A percentile compares a stretch with the other conserved stretches of the same genome.
Conservation (phyloP, 2,329 filamentous ascomycete species). For the Achaetomium macrosporum region DNA sequence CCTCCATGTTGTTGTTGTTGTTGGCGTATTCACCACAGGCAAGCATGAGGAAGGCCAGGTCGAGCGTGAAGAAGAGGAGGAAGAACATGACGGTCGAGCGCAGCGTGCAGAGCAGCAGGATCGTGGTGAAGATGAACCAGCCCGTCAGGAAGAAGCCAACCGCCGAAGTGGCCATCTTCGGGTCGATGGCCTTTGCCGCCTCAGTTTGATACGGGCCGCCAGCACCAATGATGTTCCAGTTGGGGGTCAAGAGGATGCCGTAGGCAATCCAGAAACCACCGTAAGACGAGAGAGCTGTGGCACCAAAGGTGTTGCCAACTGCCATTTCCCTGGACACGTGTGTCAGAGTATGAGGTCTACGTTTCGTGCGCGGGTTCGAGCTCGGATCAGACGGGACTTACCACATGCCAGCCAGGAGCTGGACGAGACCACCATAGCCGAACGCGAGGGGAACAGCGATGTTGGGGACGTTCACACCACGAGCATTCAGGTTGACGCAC, state of each 20-base stretch:
- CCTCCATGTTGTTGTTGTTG: slow-evolving; percentile 44
- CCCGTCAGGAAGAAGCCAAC: slow-evolving; percentile 70
- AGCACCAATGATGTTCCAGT: slow-evolving; percentile 52
- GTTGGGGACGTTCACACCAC: slow-evolving; percentile 54
- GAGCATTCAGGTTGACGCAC: slow-evolving; percentile 63
- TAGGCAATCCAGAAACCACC: slow-evolving; percentile 80
- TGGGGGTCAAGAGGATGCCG: slow-evolving; percentile 63
- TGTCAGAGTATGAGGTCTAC: not conserved
- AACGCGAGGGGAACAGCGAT: slow-evolving; percentile 65
- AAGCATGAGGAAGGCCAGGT: slow-evolving; percentile 69
- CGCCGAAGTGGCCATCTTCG: slow-evolving; percentile 48
- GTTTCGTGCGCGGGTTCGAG: not conserved
- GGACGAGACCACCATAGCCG: slow-evolving; percentile 72
- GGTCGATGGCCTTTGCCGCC: slow-evolving; percentile 28
- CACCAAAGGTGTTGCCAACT: slow-evolving; percentile 81
- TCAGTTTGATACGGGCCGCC: slow-evolving; percentile 39
- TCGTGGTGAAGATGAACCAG: slow-evolving; percentile 81
- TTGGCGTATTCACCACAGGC: slow-evolving; percentile 55
- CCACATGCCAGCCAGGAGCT: slow-evolving; percentile 83
- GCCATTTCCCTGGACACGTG: slow-evolving; percentile 65
- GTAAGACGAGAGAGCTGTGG: slow-evolving; percentile 73
- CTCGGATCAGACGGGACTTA: slow-evolving; percentile 38
- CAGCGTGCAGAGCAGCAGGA: slow-evolving; percentile 68
- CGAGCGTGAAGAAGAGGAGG: slow-evolving; percentile 69
- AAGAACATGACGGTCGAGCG: slow-evolving; percentile 75